Base-by-base conservation (phyloP, 345 rosid species). In the Diplotaxis tenuifolia region DNA sequence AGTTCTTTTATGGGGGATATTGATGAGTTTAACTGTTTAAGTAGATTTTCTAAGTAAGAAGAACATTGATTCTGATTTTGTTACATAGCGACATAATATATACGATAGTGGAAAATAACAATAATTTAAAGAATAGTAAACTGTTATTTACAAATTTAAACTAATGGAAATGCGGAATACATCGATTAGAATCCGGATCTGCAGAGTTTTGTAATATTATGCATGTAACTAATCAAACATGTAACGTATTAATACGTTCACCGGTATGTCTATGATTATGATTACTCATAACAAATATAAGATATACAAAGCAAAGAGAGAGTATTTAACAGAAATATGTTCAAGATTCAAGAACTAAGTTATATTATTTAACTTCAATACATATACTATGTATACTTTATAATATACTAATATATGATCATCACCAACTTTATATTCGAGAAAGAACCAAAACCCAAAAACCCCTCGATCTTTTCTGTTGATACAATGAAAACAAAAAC, bases 341-440 rank as follows among this genome's bases (percentile, higher is more conserved):
- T 57, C 28, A 56, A 38, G 71, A 73, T 25, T 57, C 28, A 56
- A 38, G 71, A 73, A 56, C 57, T 56, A 57, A 15, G 60, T 58
- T 42, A 57, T 71, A 67, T 74, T 74, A 66, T 74, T 59, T 47
- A 67, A 52, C 31, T 74, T 42, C 18, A 29, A 18, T 23, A 50
- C 9, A 8, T 50, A 56, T 47, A 28, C 8, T 42, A n/a, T 14
- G 16, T 18, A 42, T 42, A 42, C 50, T 14, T 5, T n/a, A 38
- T 38, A 38, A 38, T 12, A 38, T 38, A 38, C 45, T 38, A 38
- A 38, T 38, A 38, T 38, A 42, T 5, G 3, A 40, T 12, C 16
- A 12, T 40, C n/a, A 40, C 16, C 6, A 4, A 4, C 47, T 40
- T 14, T 15, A 52, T 28, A 53, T 45, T 65, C 59, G 71, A 65